Percentiles rank a stretch among this genome's conserved stretches.
Evolutionary conservation across 768 basidiomycete species (phyloP).

Genomic region (Lanmaoa rubissima): DNA sequence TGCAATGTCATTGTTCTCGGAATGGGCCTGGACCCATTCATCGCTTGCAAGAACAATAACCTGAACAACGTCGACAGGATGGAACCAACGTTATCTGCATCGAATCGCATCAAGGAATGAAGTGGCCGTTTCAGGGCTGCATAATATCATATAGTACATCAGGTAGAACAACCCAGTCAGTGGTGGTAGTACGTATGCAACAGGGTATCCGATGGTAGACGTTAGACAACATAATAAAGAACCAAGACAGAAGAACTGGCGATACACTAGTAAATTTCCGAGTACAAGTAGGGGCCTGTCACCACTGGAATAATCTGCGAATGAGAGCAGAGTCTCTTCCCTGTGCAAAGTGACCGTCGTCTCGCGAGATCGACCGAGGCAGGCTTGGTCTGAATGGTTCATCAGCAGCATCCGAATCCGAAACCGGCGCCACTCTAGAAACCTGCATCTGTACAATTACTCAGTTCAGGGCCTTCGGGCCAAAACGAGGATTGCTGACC

Average conservation of each 20-base stretch:
- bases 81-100: not conserved
- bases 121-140: conserved; percentile 1
- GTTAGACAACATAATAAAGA: conserved; percentile 29
- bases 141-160: conserved; percentile 28
- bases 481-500: conserved; percentile 38
- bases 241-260: conserved; percentile 23
- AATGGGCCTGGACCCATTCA: not conserved
- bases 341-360: conserved; percentile 30
- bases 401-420: conserved; percentile 40
- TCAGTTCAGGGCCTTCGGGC: conserved; percentile 4
- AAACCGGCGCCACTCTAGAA: conserved; percentile 55
- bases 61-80: conserved; percentile 7
- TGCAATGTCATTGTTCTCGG: conserved; percentile 15
- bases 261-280: conserved; percentile 29
- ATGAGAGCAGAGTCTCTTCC: conserved; percentile 45
- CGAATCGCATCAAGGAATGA: not conserved
- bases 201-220: conserved; percentile 34
- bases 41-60: conserved; percentile 6
- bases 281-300: conserved; percentile 20
- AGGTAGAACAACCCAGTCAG: conserved; percentile 28
- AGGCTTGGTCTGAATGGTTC: conserved; percentile 39
- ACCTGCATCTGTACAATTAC: conserved; percentile 55
- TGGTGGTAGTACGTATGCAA: conserved; percentile 37
- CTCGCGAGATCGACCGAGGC: conserved; percentile 33
- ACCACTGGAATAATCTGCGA: conserved; percentile 52